These are phyloP conservation scores for Lactifluus subvellereus DNA, from an alignment of 768 basidiomycete genomes.

Conservation along the genomic window DNA sequence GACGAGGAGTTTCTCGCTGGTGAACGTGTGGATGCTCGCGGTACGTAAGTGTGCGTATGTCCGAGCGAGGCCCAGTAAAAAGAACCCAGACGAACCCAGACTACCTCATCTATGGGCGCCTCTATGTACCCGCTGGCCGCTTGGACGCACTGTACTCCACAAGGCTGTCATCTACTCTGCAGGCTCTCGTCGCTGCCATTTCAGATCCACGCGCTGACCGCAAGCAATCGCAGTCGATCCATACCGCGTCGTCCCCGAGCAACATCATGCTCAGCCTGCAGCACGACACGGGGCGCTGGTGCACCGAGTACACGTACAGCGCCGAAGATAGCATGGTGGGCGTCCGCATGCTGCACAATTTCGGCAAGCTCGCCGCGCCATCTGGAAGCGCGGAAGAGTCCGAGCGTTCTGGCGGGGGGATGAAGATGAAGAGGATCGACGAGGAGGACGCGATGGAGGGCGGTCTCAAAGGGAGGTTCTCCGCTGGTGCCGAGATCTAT, in stretches of 20 bases:
- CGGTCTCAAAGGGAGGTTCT: conserved; percentile 84
- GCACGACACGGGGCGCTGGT: conserved; percentile 89
- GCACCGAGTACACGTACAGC: conserved; percentile 91
- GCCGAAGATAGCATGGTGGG: conserved; percentile 95
- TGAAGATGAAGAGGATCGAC: conserved; percentile 70
- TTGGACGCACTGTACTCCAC: conserved; percentile 88
- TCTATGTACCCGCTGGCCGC: conserved; percentile 83
- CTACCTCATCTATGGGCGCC: conserved; percentile 87
- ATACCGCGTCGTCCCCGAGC: conserved; percentile 44
- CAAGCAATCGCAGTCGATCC: conserved; percentile 36
- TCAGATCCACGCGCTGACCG: conserved; percentile 63
- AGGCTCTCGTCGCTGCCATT: conserved; percentile 80
- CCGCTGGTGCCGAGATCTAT: conserved; percentile 90
- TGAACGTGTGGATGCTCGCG: conserved; percentile 66
- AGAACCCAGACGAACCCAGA: conserved; percentile 41
- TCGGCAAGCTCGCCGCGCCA: conserved; percentile 56
- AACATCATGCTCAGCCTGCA: conserved; percentile 82
- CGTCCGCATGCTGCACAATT: conserved; percentile 82
- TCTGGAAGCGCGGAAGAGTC: conserved; percentile 32
- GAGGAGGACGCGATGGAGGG: conserved; percentile 92
- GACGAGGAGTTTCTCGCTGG: conserved; percentile 82
- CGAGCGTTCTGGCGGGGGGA: conserved; percentile 27
- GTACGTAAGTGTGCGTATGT: conserved; percentile 38
- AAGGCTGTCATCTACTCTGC: conserved; percentile 69
- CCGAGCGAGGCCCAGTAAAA: not conserved